Percentiles rank a stretch among this genome's conserved stretches.
These are phyloP conservation scores for Cladophialophora psammophila DNA, from an alignment of 2,329 filamentous ascomycete species.

Conservation along the genomic window DNA sequence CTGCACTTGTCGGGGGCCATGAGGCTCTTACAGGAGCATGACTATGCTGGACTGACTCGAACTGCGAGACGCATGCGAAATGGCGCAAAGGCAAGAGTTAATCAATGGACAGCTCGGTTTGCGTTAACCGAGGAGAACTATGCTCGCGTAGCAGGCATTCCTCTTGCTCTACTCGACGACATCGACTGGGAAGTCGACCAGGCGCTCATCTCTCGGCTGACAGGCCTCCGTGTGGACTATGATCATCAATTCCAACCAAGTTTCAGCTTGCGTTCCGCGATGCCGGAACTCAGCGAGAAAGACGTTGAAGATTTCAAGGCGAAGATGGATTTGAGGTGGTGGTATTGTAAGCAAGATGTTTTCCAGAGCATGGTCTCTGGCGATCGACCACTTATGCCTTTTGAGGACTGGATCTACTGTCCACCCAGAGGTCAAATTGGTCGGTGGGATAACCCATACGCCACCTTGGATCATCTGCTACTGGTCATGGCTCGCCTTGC, in stretches of 20 bases:
- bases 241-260: conserved; percentile 58
- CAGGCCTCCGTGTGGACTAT: conserved; percentile 65
- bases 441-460: conserved; percentile 79
- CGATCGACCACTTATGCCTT: conserved; percentile 84
- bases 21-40: conserved; percentile 77
- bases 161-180: conserved; percentile 53
- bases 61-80: conserved; percentile 72
- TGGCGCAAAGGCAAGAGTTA: conserved; percentile 50
- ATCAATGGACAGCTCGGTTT: conserved; percentile 44
- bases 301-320: conserved; percentile 84
- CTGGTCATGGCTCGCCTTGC: conserved; percentile 80
- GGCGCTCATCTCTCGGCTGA: conserved; percentile 63
- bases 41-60: conserved; percentile 75
- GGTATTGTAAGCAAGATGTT: conserved; percentile 92
- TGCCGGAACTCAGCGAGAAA: conserved; percentile 50
- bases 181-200: conserved; percentile 61
- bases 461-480: conserved; percentile 86
- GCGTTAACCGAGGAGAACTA: conserved; percentile 34
- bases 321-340: conserved; percentile 89
- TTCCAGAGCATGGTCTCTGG: conserved; percentile 91
- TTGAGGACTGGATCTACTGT: conserved; percentile 82
- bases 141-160: conserved; percentile 44
- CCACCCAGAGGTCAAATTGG: conserved; percentile 84
- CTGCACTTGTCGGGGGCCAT: conserved; percentile 86
- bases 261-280: conserved; percentile 19